phyloP scores from a whole-genome alignment of 2,329 filamentous ascomycete species.

The Ophiocordyceps camponoti-rufipedis region DNA sequence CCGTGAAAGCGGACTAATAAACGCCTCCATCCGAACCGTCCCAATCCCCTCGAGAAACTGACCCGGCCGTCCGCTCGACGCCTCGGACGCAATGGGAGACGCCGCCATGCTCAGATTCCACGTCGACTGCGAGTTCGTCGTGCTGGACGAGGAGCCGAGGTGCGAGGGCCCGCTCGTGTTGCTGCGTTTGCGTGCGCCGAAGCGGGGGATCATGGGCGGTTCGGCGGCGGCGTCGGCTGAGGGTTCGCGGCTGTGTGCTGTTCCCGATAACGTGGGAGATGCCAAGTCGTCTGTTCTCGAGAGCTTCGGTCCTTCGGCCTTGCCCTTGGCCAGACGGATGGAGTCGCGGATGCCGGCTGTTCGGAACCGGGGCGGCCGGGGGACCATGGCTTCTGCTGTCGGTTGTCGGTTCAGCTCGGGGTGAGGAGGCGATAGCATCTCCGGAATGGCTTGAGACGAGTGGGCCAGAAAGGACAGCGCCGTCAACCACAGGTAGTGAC shows the following conservation, averaged over 20 bases:
- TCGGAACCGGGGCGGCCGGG: slow-evolving; percentile 21
- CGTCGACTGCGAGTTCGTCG: slow-evolving; percentile 30
- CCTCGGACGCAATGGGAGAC: slow-evolving; percentile 36
- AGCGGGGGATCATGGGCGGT: slow-evolving; percentile 54
- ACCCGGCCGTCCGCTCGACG: slow-evolving; percentile 26
- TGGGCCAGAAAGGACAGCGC: slow-evolving; percentile 89
- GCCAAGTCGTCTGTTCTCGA: slow-evolving; percentile 16
- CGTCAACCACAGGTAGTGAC: slow-evolving; percentile 90
- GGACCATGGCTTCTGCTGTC: slow-evolving; percentile 27
- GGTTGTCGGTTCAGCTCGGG: slow-evolving; percentile 19
- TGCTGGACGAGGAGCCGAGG: slow-evolving; percentile 58
- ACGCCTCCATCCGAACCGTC: slow-evolving; percentile 92
- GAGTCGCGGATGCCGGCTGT: slow-evolving; percentile 60
- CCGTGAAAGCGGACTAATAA: slow-evolving; percentile 50
- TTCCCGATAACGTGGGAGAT: slow-evolving; percentile 15
- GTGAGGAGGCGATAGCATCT: slow-evolving; percentile 40
- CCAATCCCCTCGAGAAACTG: slow-evolving; percentile 79
- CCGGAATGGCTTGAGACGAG: slow-evolving; percentile 63
- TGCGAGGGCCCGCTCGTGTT: slow-evolving; percentile 68
- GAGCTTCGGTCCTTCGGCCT: slow-evolving; percentile 30
- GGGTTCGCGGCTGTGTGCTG: slow-evolving; percentile 23
- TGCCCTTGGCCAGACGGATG: slow-evolving; percentile 70
- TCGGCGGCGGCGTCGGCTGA: slow-evolving; percentile 49
- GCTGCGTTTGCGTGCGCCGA: slow-evolving; percentile 63
- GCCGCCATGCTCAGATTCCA: slow-evolving; percentile 26